phyloP scores from a whole-genome alignment of 2,329 filamentous ascomycete species.

The Tolypocladium ovalisporum region DNA sequence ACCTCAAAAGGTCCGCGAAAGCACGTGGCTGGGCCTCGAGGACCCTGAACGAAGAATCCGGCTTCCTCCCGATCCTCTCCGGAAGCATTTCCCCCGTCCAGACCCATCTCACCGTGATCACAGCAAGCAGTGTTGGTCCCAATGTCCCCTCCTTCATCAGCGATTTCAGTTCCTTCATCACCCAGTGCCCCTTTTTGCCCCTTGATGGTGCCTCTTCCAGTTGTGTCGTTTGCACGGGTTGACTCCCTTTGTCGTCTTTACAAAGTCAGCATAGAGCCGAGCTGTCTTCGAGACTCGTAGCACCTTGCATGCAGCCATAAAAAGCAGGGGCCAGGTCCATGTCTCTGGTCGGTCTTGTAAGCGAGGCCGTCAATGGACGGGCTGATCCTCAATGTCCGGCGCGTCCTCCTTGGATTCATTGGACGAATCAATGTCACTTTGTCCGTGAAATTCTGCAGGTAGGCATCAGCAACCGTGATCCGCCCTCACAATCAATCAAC shows the following conservation, averaged over 20 bases:
- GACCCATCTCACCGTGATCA: not conserved
- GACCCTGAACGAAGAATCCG: not conserved
- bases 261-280: not conserved
- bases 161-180: not conserved
- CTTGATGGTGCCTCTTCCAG: not conserved
- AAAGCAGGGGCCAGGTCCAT: not conserved
- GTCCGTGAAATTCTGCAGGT: constrained; percentile 9
- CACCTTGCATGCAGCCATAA: not conserved
- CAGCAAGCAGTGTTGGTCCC: not conserved
- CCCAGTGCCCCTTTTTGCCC: not conserved
- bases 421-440: not conserved
- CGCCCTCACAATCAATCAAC: not conserved
- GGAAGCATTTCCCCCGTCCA: not conserved
- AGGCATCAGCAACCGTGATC: not conserved
- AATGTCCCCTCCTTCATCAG: not conserved
- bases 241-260: not conserved
- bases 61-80: not conserved
- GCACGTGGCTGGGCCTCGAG: not conserved
- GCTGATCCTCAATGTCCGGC: not conserved
- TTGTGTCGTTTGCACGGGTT: not conserved
- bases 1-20: not conserved
- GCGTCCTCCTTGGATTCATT: constrained; percentile 2
- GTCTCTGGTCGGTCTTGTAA: not conserved
- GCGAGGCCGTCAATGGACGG: not conserved
- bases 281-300: not conserved